phyloP scores from a whole-genome alignment of 306 rosid species.

The Quercus wislizeni region DNA sequence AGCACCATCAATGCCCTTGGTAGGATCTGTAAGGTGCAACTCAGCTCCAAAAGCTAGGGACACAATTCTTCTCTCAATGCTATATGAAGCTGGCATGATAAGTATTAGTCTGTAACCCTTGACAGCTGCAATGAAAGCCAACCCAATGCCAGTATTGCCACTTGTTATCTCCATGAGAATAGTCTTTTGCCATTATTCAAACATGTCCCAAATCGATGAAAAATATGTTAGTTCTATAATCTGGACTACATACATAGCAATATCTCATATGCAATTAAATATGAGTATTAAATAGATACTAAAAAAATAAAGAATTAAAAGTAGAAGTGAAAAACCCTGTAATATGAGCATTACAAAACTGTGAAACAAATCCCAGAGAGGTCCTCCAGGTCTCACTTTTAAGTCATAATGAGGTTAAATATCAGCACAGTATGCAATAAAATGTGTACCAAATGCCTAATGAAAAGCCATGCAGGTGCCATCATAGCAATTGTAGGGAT shows the following conservation, averaged over 20 bases:
- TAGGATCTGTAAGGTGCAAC: constrained; percentile 60
- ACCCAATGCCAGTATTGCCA: constrained; percentile 87
- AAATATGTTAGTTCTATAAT: constrained; percentile 21
- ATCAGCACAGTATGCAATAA: no score
- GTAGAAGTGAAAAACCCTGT: no score
- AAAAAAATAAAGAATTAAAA: no score
- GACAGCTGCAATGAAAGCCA: constrained; percentile 71
- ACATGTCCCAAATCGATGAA: constrained; percentile 13
- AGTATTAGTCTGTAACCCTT: constrained; percentile 65
- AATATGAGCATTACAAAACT: no score
- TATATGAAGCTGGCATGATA: constrained; percentile 54
- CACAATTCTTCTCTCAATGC: constrained; percentile 65
- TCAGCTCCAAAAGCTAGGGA: constrained; percentile 81
- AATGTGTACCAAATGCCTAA: no score
- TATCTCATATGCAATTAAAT: no score
- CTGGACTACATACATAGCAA: neutral
- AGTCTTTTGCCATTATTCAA: constrained; percentile 42
- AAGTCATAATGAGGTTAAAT: no score
- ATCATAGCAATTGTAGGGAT: no score
- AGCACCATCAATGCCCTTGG: constrained; percentile 47
- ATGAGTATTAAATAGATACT: no score
- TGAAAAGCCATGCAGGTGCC: no score
- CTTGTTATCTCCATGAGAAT: constrained; percentile 69
- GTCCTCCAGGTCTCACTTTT: no score
- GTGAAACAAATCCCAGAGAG: no score